Conservation (phyloP, 2,329 filamentous ascomycete genomes). For the Stenocarpella maydis region DNA sequence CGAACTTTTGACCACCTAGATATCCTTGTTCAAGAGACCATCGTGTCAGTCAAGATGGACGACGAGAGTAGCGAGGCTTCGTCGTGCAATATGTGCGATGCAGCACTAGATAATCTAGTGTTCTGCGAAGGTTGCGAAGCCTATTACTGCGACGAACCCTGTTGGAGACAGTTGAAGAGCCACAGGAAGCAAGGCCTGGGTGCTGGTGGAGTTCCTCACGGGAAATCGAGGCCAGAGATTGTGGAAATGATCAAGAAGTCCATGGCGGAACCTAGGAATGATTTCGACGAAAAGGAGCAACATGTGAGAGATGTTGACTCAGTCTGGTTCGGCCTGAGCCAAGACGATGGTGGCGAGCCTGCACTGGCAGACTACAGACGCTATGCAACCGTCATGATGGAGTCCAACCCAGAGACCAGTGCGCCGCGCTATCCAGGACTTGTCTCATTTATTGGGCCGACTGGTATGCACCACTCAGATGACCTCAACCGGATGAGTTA, state of each 20-base stretch:
- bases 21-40: too few species aligned
- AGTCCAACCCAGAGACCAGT: background rate
- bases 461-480: background rate
- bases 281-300: background rate
- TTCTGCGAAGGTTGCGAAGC: background rate
- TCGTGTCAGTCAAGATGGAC: too few species aligned
- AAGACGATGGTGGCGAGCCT: background rate
- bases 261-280: background rate
- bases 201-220: background rate
- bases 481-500: background rate
- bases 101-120: background rate
- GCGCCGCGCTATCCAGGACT: background rate
- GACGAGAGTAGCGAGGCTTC: too few species aligned
- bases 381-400: background rate
- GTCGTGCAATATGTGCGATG: background rate
- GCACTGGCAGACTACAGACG: background rate
- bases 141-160: background rate
- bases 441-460: slow-evolving; percentile 5
- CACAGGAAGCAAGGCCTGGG: background rate
- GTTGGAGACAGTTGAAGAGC: background rate
- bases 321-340: background rate
- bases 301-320: background rate
- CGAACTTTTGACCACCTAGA: too few species aligned
- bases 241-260: background rate
- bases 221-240: background rate